These are phyloP conservation scores for Apophysomyces ossiformis DNA, from an alignment of 371 early-diverging fungal genomes.

Conservation along the genomic window DNA sequence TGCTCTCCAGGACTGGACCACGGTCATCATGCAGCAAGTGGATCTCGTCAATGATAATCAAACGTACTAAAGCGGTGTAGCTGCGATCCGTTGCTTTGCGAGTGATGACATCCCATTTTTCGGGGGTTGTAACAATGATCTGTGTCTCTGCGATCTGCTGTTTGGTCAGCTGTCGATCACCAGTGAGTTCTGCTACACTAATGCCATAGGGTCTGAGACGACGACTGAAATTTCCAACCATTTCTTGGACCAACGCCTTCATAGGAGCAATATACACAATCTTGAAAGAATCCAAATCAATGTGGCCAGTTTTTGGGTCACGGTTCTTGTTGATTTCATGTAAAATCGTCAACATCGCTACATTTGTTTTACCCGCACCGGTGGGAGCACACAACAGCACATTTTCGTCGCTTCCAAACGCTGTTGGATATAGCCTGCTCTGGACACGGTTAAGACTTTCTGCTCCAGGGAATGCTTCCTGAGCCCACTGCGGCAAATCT, in stretches of 20 bases:
- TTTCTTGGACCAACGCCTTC: constrained; percentile 99
- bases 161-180: constrained; percentile 96
- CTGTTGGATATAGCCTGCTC: constrained; percentile 86
- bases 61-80: constrained; percentile 88
- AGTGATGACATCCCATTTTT: constrained; percentile 99
- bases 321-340: constrained; percentile 83
- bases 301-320: constrained; percentile 74
- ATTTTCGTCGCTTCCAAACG: constrained; percentile 91
- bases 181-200: constrained; percentile 96
- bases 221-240: constrained; percentile 89
- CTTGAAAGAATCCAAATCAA: constrained; percentile 89
- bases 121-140: constrained; percentile 99
- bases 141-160: constrained; percentile 94
- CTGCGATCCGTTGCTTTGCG: constrained; percentile 94
- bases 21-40: constrained; percentile 99
- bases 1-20: constrained; percentile 98
- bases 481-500: constrained; percentile 89
- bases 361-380: constrained; percentile 99
- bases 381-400: constrained; percentile 99
- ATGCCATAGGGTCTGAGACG: constrained; percentile 85
- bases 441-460: constrained; percentile 90
- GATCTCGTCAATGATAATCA: constrained; percentile 99
- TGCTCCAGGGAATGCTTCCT: constrained; percentile 78
- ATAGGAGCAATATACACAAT: constrained; percentile 99
- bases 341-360: constrained; percentile 95